phyloP scores from a whole-genome alignment of 257 asterid genomes.

The Solanum stenotomum region DNA sequence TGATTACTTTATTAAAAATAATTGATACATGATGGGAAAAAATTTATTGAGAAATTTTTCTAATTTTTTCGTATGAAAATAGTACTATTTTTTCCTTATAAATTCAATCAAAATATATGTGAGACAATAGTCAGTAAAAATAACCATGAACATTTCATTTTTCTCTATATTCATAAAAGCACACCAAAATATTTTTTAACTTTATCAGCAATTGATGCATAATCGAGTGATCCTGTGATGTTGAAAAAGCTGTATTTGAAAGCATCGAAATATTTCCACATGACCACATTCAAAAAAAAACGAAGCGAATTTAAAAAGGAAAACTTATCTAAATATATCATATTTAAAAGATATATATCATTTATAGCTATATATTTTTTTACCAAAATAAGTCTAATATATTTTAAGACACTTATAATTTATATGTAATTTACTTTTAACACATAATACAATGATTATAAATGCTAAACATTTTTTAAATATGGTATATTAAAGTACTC shows the following conservation, averaged over 20 bases:
- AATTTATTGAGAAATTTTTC: too few relatives aligned
- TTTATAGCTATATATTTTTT: neutral
- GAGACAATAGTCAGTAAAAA: too few relatives aligned
- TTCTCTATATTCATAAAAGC: neutral
- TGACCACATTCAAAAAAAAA: neutral
- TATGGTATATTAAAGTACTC: neutral
- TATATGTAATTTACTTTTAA: neutral
- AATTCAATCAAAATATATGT: neutral
- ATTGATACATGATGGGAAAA: accelerated
- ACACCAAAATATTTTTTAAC: neutral
- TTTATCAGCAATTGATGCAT: neutral
- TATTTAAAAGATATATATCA: neutral
- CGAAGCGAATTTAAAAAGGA: neutral
- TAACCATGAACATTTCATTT: too few relatives aligned
- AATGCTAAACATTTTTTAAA: too few relatives aligned
- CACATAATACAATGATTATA: neutral
- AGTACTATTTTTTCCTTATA: too few relatives aligned
- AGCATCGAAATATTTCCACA: neutral
- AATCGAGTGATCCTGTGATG: neutral
- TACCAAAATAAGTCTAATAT: neutral
- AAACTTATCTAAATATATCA: too few relatives aligned
- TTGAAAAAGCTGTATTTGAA: neutral
- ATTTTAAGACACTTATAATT: neutral
- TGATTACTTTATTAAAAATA: neutral
- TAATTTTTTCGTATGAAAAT: too few relatives aligned